Base-by-base conservation (phyloP, 2,329 filamentous ascomycete genomes). In the Diaporthe velutina region DNA sequence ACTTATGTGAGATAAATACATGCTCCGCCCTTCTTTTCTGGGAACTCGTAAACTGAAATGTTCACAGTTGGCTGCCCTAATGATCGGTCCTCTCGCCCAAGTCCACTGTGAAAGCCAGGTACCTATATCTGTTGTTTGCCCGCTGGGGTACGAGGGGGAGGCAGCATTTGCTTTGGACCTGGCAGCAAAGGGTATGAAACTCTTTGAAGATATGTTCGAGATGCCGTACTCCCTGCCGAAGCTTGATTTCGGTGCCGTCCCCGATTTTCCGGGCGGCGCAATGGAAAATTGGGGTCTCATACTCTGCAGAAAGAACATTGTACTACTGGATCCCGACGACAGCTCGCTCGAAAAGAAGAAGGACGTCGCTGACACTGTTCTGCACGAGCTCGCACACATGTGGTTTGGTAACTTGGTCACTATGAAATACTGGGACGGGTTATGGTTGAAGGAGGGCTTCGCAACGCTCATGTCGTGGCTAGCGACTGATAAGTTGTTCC, bases 251-350 rank as follows among this genome's bases (percentile, higher is more conserved):
- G 88, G 98, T 54, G 95, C 95, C 76, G 95, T 98, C 19, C 95
- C 97, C 84, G 95, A 98, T 86, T 98, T 98, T 86, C 96, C 89
- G 10, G 88, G 90, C 83, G 93, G 94, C 66, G 95, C 95, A 79
- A 97, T 97, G 94, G 96, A 98, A 87, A 97, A 97, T 83, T 98
- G 96, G 96, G 95, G 95, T 78, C 89, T 99, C 71, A 95, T 99
- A 74, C 98, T 96, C 48, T 99, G 98, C 86, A 91, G 95, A 78
- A 98, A 96, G 12, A 98, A 96, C 17, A 95, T 96, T 70, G 93
- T 99, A 33, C 90, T 99, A n/a, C 98, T 97, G 81, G 96, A 99
- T 80, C 95, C 97, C 83, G 92, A 95, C 82, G 94, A 93, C 64
- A 98, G 96, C 0, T 96, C 98, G 82, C 92, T 94, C 57, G 92